These are phyloP conservation scores for Mycena olivaceomarginata DNA, from an alignment of 768 basidiomycete species.

Conservation along the genomic window DNA sequence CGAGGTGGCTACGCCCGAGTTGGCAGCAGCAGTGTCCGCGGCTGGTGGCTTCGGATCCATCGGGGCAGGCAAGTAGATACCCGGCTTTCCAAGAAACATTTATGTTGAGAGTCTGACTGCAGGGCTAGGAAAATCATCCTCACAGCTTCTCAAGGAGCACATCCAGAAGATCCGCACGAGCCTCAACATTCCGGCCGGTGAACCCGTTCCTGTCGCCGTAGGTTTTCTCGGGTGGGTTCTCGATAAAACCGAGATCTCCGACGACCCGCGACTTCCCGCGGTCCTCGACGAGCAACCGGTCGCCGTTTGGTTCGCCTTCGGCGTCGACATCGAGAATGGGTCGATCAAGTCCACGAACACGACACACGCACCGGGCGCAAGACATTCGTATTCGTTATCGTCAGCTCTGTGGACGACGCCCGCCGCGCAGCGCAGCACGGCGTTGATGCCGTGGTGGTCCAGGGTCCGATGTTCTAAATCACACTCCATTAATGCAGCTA, in stretches of 20 bases:
- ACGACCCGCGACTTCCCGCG: constrained; percentile 60
- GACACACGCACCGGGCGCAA: constrained; percentile 60
- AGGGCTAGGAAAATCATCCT: constrained; percentile 59
- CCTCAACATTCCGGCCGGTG: constrained; percentile 54
- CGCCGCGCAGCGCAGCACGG: constrained; percentile 66
- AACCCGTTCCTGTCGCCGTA: constrained; percentile 71
- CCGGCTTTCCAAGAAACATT: constrained; percentile 10
- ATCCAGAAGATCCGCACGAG: constrained; percentile 59
- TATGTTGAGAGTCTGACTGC: neutral
- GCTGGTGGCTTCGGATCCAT: constrained; percentile 78
- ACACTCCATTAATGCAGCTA: neutral
- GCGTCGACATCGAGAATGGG: constrained; percentile 69
- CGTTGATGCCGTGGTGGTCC: constrained; percentile 78
- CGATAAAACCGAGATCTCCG: constrained; percentile 61
- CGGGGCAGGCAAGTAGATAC: constrained; percentile 62
- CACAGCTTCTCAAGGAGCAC: constrained; percentile 60
- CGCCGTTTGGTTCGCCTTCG: constrained; percentile 81
- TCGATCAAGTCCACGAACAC: constrained; percentile 66
- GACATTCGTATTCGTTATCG: constrained; percentile 73
- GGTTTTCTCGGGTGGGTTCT: constrained; percentile 77
- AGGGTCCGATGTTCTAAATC: constrained; percentile 64
- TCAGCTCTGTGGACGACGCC: constrained; percentile 70
- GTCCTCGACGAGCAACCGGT: constrained; percentile 67
- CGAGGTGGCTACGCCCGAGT: constrained; percentile 57
- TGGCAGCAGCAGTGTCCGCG: constrained; percentile 66